Base-by-base conservation (phyloP, 2,329 filamentous ascomycete genomes). In the Calonectria crousiana region DNA sequence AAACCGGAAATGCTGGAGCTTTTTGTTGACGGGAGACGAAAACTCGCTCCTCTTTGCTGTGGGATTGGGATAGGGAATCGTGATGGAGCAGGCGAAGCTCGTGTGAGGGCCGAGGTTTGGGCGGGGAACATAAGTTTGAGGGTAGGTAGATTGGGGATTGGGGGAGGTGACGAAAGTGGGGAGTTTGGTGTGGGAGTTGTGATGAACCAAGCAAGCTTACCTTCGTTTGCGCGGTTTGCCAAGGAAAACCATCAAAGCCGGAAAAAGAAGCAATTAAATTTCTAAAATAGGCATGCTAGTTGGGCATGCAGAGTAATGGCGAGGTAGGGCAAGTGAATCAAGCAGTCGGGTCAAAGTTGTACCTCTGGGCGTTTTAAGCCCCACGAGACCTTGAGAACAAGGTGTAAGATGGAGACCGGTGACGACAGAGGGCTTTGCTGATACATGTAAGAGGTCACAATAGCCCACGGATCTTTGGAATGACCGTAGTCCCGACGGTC, bases 391-490 rank as follows among this genome's bases (percentile, higher is more conserved):
- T 71, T 58, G 18, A 62, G 47, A 71, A 41, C 34, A 41, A 64
- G 36, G n/a, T 36, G 47, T 26, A n/a, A 53, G 58, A 49, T 64
- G 36, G 56, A 41, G 56, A 65, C 28, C 14, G 16, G 52, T 67
- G 64, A 36, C 44, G 44, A 56, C 34, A 69, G 68, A 73, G 67
- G 66, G 71, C 49, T 44, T 53, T 14, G 53, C 58, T 70, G 65
- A n/a, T 60, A 41, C 56, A 41, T 70, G 74, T 16, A 32, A 41
- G n/a, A 28, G 34, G 56, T 41, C n/a, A 6, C n/a, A 60, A 23
- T 77, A 41, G 49, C 41, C 69, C 60, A 75, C 79, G 79, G 79
- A 79, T 80, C 73, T 80, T 78, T 77, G 73, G 75, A 80, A 79
- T 78, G 74, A 72, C 78, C 79, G 78, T 68, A 67, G 51, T 68